Conservation (phyloP, 2,329 filamentous ascomycete genomes). For the Alternaria conjuncta region DNA sequence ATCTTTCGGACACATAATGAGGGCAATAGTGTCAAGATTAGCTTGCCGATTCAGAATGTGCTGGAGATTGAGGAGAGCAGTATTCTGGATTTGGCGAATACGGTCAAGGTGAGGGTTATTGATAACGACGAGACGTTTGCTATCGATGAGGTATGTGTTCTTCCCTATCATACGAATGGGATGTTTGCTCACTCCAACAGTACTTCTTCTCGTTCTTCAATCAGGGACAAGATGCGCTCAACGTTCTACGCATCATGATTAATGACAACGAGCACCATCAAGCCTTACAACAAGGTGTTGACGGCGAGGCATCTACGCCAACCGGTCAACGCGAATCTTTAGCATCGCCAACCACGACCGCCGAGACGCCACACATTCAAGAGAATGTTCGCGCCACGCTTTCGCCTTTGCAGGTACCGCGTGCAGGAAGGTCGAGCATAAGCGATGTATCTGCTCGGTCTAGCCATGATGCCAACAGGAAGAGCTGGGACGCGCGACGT, state of each 20-base stretch:
- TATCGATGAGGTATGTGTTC: slow-evolving; percentile 77
- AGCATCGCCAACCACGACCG: slow-evolving; percentile 25
- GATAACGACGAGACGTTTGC: slow-evolving; percentile 94
- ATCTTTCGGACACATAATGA: slow-evolving; percentile 97
- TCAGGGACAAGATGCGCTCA: slow-evolving; percentile 81
- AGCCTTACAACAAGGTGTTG: slow-evolving; percentile 8
- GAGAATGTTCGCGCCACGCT: slow-evolving; percentile 55
- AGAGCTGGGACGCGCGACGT: slow-evolving; percentile 50
- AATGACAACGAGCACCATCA: slow-evolving; percentile 63
- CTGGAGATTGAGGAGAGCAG: slow-evolving; percentile 92
- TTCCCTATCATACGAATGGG: not conserved
- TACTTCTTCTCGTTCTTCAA: slow-evolving; percentile 98
- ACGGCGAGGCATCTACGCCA: slow-evolving; percentile 21
- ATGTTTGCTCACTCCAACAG: slow-evolving; percentile 50
- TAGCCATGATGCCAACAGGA: slow-evolving; percentile 43
- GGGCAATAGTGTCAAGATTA: slow-evolving; percentile 96
- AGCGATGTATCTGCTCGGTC: slow-evolving; percentile 54
- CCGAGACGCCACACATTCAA: slow-evolving; percentile 36
- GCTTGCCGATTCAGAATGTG: slow-evolving; percentile 83
- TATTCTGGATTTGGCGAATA: slow-evolving; percentile 90
- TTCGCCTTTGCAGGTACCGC: slow-evolving; percentile 47
- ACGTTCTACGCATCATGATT: slow-evolving; percentile 75
- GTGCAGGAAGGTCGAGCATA: slow-evolving; percentile 43
- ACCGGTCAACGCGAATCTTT: slow-evolving; percentile 15
- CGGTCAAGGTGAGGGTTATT: slow-evolving; percentile 89